A percentile compares a stretch with the other conserved stretches of the same genome.
These are phyloP conservation scores for Allomyces javanicus DNA, from an alignment of 192 early-diverging fungal species.

Conservation along the genomic window DNA sequence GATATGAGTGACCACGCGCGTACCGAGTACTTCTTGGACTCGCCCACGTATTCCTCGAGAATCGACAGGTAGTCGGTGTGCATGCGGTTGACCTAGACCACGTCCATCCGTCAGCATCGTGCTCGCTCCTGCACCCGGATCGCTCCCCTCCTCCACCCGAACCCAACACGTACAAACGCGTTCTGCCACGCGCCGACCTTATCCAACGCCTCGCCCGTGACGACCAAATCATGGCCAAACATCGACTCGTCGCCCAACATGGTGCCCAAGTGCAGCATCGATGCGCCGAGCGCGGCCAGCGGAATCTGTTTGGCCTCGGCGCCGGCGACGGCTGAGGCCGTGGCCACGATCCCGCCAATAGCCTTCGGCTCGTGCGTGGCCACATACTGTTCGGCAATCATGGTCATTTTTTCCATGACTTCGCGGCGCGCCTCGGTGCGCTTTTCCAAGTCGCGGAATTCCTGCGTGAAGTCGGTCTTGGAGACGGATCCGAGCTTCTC, in stretches of 20 bases:
- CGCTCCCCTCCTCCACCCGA: no score
- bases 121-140: constrained; percentile 12
- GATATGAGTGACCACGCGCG: no score
- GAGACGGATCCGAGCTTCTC: constrained; percentile 53
- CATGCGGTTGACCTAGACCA: constrained; percentile 24
- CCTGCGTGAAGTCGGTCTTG: constrained; percentile 59
- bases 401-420: constrained; percentile 43
- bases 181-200: no score
- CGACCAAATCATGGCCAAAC: no score
- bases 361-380: constrained; percentile 7
- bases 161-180: no score
- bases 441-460: constrained; percentile 54
- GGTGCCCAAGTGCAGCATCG: constrained; percentile 39
- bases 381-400: constrained; percentile 19
- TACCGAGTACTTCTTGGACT: no score
- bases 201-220: no score
- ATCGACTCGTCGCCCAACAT: constrained; percentile 8
- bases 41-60: no score
- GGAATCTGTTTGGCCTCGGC: constrained; percentile 37
- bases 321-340: constrained; percentile 21
- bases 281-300: constrained; percentile 39
- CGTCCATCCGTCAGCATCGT: constrained; percentile 15
- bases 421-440: constrained; percentile 46
- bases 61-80: constrained; percentile 20
- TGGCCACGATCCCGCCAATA: constrained; percentile 43